phyloP scores from a whole-genome alignment of 2,329 filamentous ascomycete species.

The Teratosphaeria pseudoeucalypti region DNA sequence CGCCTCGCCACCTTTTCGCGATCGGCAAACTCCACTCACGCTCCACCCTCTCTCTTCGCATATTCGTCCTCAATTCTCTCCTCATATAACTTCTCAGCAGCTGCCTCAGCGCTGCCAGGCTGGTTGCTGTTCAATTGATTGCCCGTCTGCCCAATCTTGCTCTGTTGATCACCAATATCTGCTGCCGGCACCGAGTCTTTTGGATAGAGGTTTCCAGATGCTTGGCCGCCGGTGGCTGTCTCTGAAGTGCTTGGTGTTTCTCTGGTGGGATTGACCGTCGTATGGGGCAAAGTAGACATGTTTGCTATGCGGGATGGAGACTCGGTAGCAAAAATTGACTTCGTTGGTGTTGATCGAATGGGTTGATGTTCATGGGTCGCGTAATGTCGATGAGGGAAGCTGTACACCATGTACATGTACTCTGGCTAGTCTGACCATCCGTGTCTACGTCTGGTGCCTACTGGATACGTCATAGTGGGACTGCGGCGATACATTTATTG shows the following conservation, averaged over 20 bases:
- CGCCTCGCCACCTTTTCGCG: too few relatives aligned
- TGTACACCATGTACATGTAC: neutral
- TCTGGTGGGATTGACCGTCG: conserved; percentile 10
- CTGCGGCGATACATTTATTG: neutral
- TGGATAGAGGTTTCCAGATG: conserved; percentile 10
- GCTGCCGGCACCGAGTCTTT: conserved; percentile 11
- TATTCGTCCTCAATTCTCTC: conserved; percentile 36
- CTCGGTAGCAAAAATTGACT: neutral
- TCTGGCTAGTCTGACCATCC: neutral
- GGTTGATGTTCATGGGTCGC: neutral
- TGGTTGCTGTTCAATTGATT: conserved; percentile 17
- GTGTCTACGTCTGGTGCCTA: neutral
- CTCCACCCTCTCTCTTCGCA: conserved; percentile 34
- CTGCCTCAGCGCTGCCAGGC: conserved; percentile 21
- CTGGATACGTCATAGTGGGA: neutral
- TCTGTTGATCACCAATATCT: conserved; percentile 4
- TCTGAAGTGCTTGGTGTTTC: conserved; percentile 20
- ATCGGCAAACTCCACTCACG: conserved; percentile 11
- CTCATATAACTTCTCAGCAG: conserved; percentile 28
- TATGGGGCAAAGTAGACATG: conserved; percentile 13
- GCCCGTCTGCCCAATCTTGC: conserved; percentile 12
- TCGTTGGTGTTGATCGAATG: neutral
- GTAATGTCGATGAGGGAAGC: neutral
- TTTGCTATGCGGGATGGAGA: neutral
- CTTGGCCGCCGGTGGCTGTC: conserved; percentile 7